Base-by-base conservation (phyloP, 2,329 filamentous ascomycete species). In the Paraphoma chrysanthemicola region DNA sequence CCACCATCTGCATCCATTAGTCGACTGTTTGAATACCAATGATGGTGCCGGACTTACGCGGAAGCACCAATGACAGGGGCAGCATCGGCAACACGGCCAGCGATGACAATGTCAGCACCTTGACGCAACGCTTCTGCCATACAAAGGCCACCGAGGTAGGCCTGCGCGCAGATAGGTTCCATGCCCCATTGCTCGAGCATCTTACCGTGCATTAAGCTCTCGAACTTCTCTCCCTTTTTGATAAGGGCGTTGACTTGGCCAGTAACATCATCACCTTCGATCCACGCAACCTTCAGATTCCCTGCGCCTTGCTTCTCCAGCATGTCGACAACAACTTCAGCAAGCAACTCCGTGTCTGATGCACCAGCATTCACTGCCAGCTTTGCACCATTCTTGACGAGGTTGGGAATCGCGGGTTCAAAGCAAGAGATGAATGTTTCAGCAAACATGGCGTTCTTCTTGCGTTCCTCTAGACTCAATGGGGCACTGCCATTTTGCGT, bases 311-410 rank as follows among this genome's bases (percentile, higher is more conserved):
- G 45, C 16, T 62, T 51, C 29, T 52, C 42, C 11, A 63, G 31
- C 5, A 66, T 18, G 16, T 62, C 56, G 1, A 62, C 53, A 1
- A 66, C 56, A 6, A 62, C 55, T 23, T 62, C 61, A 4, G 60
- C 57, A 12, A 64, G 48, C n/a, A 59, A 80, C 53, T 77, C 75
- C 0, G 85, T 84, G 47, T 86, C 82, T 7, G 83, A 74, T 1
- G 80, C 82, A 1, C 85, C 84, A 3, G 83, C 84, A 57, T 86
- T 85, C 56, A 84, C 78, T 12, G 83, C 76, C 9, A 86, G 72
- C 57, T 82, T 83, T 6, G 57, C 53, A 18, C 62, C 64, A 38
- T 69, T 66, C 30, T 57, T 57, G 23, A 60, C 60, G 7, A 68
- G 59, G 17, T 63, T 56, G 3, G 55, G 51, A 11, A 70, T 64